Evolutionary conservation across 2,329 filamentous ascomycete species (phyloP).

Genomic region (Rutstroemia sp.): DNA sequence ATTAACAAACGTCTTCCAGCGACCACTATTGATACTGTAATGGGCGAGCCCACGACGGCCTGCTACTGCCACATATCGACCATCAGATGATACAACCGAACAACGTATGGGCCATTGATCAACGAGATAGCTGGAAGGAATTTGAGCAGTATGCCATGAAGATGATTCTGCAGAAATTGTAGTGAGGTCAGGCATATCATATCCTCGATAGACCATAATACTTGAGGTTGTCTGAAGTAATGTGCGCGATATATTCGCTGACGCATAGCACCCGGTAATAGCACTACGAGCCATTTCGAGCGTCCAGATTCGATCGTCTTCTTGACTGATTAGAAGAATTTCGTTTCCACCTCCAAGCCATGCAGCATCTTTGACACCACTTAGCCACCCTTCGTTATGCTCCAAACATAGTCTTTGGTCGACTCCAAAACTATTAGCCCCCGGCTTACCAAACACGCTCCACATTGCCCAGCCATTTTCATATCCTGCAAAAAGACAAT

Average conservation of each 20-base stretch:
- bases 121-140: slow-evolving; percentile 76
- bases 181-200: slow-evolving; percentile 83
- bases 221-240: slow-evolving; percentile 82
- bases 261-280: slow-evolving; percentile 84
- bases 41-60: slow-evolving; percentile 86
- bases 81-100: slow-evolving; percentile 83
- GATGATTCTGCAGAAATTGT: slow-evolving; percentile 88
- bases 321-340: slow-evolving; percentile 63
- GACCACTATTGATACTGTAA: slow-evolving; percentile 87
- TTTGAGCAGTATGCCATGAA: slow-evolving; percentile 88
- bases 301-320: slow-evolving; percentile 74
- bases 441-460: slow-evolving; percentile 93
- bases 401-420: slow-evolving; percentile 55
- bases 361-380: slow-evolving; percentile 65
- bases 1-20: slow-evolving; percentile 92
- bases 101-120: slow-evolving; percentile 91
- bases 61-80: slow-evolving; percentile 93
- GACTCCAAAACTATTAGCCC: slow-evolving; percentile 73
- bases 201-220: slow-evolving; percentile 87
- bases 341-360: slow-evolving; percentile 89
- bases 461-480: slow-evolving; percentile 90
- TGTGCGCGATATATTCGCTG: slow-evolving; percentile 83
- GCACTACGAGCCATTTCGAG: slow-evolving; percentile 92
- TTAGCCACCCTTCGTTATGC: slow-evolving; percentile 80
- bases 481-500: slow-evolving; percentile 91